phyloP scores from a whole-genome alignment of 1,284 basidiomycete genomes.

The Volvariella surrecta region DNA sequence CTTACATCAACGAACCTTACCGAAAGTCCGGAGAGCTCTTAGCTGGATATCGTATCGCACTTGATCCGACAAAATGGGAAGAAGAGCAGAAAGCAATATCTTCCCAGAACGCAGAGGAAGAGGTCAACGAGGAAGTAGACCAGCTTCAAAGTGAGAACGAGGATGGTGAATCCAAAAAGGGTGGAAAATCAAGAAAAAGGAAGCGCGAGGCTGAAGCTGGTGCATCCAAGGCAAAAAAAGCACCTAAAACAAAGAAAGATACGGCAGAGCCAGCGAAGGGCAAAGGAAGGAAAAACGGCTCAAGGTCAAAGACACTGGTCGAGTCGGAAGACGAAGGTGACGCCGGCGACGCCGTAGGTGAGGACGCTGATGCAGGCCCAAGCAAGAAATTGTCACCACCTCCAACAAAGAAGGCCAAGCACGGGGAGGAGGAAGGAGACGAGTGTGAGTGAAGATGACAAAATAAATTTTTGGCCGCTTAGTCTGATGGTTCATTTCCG shows the following conservation, averaged over 20 bases:
- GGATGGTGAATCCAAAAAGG: constrained; percentile 31
- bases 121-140: constrained; percentile 61
- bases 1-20: constrained; percentile 67
- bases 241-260: constrained; percentile 18
- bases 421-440: constrained; percentile 52
- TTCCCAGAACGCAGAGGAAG: constrained; percentile 31
- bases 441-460: constrained; percentile 34
- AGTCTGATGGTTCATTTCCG: not conserved
- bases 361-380: constrained; percentile 37
- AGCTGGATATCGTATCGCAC: constrained; percentile 76
- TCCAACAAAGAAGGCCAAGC: constrained; percentile 58
- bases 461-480: not conserved
- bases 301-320: constrained; percentile 56
- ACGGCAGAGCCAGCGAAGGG: constrained; percentile 24
- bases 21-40: constrained; percentile 75
- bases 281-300: constrained; percentile 48
- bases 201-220: constrained; percentile 38
- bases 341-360: constrained; percentile 27
- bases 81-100: constrained; percentile 22
- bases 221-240: constrained; percentile 12
- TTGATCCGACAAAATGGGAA: constrained; percentile 76
- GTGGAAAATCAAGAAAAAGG: constrained; percentile 47
- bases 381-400: constrained; percentile 53
- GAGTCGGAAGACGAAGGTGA: constrained; percentile 69
- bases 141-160: constrained; percentile 53